Evolutionary conservation across 2,329 filamentous ascomycete species (phyloP), one percentile per base, ranked within the genome.

Genomic region (Fusarium sp.): DNA sequence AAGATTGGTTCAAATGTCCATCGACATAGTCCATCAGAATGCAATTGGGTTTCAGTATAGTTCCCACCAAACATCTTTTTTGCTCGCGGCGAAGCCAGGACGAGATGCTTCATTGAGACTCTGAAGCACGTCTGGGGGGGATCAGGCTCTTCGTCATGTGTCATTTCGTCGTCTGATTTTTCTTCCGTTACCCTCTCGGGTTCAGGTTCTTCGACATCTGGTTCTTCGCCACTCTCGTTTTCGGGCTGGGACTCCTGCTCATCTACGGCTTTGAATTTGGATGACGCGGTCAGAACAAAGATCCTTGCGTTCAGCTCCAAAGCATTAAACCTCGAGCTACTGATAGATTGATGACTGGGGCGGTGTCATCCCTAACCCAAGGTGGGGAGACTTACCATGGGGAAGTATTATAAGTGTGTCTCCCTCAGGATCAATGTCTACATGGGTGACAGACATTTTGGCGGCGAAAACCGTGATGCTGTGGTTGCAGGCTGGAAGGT

Each of bases 91-190:
- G 67, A 62, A 2, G 58, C 67, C 2, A 63, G 1, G 7, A 36
- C 12, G 10, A 69, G 63, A 56, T 67, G 63, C 24, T 67, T 69
- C 29, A 58, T 55, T 6, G 63, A 69, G 12, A 67, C 63, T 6
- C 36, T 66, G 29, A 56, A 53, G 4, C n/a, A 4, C 1, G 38
- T 9, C 24, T 40, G 33, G 35, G 12, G n/a, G n/a, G n/a, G 2
- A 31, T 31, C 10, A 31, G 31, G 31, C 31, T 31, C 29, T 8
- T 31, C 29, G 8, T 10, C 29, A 31, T 31, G 3, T 31, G 29
- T 8, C 29, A 31, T 31, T 31, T 31, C 29, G 29, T 8, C 29
- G 8, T 27, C 27, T 27, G 27, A 27, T 6, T 27, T 27, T 27
- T 27, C 27, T 27, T 27, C 27, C 4, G 4, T 27, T 27, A 27